phyloP scores from a whole-genome alignment of 2,329 filamentous ascomycete genomes.

The Fusarium albosuccineum region DNA sequence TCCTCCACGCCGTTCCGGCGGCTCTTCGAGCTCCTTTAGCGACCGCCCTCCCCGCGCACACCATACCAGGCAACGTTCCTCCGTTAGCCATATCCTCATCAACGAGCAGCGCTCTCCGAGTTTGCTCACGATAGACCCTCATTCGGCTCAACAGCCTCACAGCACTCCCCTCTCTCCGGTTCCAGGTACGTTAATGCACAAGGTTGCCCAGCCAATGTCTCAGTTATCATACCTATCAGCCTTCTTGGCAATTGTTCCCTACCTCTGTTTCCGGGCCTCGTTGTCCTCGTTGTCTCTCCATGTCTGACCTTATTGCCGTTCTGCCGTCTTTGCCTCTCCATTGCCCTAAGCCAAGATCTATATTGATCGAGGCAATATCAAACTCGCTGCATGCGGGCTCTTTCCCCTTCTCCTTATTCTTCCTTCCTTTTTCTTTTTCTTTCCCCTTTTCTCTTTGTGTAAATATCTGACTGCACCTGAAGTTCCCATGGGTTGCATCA shows the following conservation, averaged over 20 bases:
- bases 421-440: conserved; percentile 3
- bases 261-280: conserved; percentile 22
- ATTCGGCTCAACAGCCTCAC: conserved; percentile 46
- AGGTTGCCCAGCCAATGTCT: conserved; percentile 38
- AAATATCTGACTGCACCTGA: conserved; percentile 14
- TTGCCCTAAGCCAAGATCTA: conserved; percentile 13
- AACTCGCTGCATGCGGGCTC: neutral
- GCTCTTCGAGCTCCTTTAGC: conserved; percentile 68
- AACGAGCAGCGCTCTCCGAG: conserved; percentile 49
- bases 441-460: conserved; percentile 2
- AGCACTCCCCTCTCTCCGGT: conserved; percentile 63
- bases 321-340: conserved; percentile 9
- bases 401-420: conserved; percentile 7
- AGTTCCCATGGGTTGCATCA: conserved; percentile 25
- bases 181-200: conserved; percentile 61
- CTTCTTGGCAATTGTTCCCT: conserved; percentile 23
- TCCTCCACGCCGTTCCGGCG: conserved; percentile 61
- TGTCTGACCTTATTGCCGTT: conserved; percentile 23
- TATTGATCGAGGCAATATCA: conserved; percentile 18
- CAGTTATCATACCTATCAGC: conserved; percentile 29
- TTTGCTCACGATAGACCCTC: conserved; percentile 50
- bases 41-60: conserved; percentile 62
- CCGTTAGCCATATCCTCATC: conserved; percentile 53
- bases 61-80: conserved; percentile 66
- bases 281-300: conserved; percentile 20